Evolutionary conservation across 371 early-diverging fungal genomes (phyloP).

Genomic region (Syncephalastrum sp.): DNA sequence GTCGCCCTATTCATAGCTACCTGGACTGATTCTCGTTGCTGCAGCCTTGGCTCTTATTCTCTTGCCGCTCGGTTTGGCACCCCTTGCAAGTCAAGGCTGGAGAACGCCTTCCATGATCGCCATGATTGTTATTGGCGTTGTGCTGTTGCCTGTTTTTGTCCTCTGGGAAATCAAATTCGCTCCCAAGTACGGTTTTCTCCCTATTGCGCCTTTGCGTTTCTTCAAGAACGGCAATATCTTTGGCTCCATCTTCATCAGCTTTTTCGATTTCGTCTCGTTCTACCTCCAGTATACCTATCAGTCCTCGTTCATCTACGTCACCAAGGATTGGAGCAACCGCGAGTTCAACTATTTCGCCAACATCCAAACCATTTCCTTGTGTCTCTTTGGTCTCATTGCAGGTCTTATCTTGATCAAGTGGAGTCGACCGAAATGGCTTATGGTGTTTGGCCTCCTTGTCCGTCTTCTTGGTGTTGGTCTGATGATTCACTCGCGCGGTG

Average conservation of each 20-base stretch:
- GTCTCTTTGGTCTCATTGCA: conserved; percentile 13
- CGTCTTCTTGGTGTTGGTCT: conserved; percentile 42
- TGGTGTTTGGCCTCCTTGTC: conserved; percentile 29
- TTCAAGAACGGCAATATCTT: conserved; percentile 21
- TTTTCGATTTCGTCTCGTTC: conserved; percentile 22
- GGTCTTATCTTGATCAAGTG: conserved; percentile 16
- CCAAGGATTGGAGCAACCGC: conserved; percentile 11
- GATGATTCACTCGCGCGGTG: conserved; percentile 48
- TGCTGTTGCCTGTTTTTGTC: conserved; percentile 11
- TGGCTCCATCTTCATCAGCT: conserved; percentile 16
- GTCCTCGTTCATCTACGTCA: conserved; percentile 17
- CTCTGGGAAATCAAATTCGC: conserved; percentile 16
- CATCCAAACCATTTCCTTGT: conserved; percentile 15
- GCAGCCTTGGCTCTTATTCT: conserved; percentile 20
- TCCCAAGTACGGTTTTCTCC: conserved; percentile 7
- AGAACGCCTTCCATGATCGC: conserved; percentile 19
- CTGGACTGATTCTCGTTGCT: conserved; percentile 18
- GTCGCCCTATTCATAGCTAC: conserved; percentile 4
- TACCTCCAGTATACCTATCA: conserved; percentile 20
- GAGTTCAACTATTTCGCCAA: conserved; percentile 14
- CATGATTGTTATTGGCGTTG: conserved; percentile 18
- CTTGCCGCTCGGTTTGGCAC: conserved; percentile 16
- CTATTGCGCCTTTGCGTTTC: conserved; percentile 20
- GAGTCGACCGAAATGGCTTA: conserved; percentile 13
- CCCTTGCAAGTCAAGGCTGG: conserved; percentile 15